Evolutionary conservation across 2,329 filamentous ascomycete genomes (phyloP).

Genomic region (Ophiosphaerella narmari): DNA sequence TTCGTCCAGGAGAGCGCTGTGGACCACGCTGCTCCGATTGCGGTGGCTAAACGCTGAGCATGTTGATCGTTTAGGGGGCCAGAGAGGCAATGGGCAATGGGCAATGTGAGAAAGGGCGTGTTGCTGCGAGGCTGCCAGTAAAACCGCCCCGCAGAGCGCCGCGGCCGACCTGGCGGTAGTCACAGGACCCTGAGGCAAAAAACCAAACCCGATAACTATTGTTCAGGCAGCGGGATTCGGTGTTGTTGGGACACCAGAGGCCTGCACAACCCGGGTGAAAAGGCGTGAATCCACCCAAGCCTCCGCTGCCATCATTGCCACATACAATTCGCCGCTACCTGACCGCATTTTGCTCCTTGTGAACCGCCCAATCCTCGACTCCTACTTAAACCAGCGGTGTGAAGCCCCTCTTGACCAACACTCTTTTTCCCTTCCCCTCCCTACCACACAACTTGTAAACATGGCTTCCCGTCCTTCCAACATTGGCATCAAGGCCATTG

Average conservation of each 20-base stretch:
- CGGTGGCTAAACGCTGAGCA: constrained; percentile 9
- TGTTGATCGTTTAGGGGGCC: background rate
- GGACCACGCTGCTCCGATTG: constrained; percentile 12
- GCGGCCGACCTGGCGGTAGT: background rate
- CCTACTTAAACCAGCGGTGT: constrained; percentile 46
- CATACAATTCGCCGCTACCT: constrained; percentile 39
- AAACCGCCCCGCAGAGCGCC: constrained; percentile 2
- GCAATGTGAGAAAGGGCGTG: background rate
- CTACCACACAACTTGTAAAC: constrained; percentile 22
- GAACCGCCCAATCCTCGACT: constrained; percentile 22
- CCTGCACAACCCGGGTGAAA: constrained; percentile 32
- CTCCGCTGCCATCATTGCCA: constrained; percentile 33
- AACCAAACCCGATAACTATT: constrained; percentile 8
- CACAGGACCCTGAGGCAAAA: constrained; percentile 7
- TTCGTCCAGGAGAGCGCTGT: constrained; percentile 12
- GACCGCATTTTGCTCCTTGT: constrained; percentile 44
- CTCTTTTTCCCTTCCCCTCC: constrained; percentile 20
- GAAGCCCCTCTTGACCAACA: constrained; percentile 25
- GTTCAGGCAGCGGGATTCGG: constrained; percentile 20
- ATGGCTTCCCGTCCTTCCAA: constrained; percentile 55
- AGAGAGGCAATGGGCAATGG: background rate
- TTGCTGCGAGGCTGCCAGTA: background rate
- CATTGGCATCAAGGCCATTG: constrained; percentile 60
- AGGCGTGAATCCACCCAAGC: constrained; percentile 14
- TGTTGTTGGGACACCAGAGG: constrained; percentile 32